These are phyloP conservation scores for Meira nashicola DNA, from an alignment of 1,284 basidiomycete genomes.

Conservation along the genomic window DNA sequence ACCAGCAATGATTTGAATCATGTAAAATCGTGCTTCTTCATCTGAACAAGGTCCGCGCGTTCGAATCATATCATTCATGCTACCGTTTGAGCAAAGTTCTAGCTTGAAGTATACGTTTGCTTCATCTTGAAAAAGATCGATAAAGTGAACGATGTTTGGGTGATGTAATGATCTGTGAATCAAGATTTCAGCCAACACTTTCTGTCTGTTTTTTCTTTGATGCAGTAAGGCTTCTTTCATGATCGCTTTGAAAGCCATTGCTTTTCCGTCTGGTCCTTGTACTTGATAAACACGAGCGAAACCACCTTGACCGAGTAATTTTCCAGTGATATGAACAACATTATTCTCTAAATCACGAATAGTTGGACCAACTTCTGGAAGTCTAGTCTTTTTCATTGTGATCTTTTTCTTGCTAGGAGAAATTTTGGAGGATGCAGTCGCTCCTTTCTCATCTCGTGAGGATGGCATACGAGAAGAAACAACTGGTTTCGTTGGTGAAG, in stretches of 20 bases:
- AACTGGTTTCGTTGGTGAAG: constrained; percentile 1
- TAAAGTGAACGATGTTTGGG: constrained; percentile 85
- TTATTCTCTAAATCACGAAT: constrained; percentile 7
- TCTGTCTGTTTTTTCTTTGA: constrained; percentile 54
- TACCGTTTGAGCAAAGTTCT: constrained; percentile 82
- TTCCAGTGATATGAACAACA: constrained; percentile 4
- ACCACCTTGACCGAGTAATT: constrained; percentile 41
- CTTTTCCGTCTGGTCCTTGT: constrained; percentile 39
- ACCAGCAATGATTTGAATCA: constrained; percentile 89
- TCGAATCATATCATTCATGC: constrained; percentile 81
- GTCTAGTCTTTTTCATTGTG: background rate
- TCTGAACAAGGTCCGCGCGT: constrained; percentile 82
- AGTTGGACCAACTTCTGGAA: constrained; percentile 6
- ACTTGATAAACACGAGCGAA: constrained; percentile 52
- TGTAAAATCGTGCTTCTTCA: constrained; percentile 84
- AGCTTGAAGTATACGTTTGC: constrained; percentile 96
- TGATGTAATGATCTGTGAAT: constrained; percentile 87
- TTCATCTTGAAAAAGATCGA: constrained; percentile 91
- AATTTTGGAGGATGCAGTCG: background rate
- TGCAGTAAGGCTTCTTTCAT: constrained; percentile 53
- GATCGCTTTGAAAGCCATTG: constrained; percentile 56
- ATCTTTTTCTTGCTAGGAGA: constrained; percentile 7
- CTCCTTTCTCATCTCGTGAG: background rate
- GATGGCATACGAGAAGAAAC: background rate
- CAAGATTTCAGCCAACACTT: constrained; percentile 88